A percentile compares a stretch with the other conserved stretches of the same genome.
Evolutionary conservation across 2,329 filamentous ascomycete species (phyloP).

Genomic region (Colletotrichum eleusines): DNA sequence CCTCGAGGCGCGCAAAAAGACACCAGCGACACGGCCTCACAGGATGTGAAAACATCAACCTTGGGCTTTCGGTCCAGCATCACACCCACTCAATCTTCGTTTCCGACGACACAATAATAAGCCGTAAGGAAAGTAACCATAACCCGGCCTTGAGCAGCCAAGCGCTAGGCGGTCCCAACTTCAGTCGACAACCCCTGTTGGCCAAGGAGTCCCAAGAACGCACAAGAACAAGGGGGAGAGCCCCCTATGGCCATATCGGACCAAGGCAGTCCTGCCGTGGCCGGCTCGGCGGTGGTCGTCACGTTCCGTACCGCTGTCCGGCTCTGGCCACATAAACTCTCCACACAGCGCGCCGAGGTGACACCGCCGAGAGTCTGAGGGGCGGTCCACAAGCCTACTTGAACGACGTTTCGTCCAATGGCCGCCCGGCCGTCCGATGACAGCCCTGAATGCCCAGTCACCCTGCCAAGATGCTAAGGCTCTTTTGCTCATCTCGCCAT

Average conservation of each 20-base stretch:
- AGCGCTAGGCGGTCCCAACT: conserved; percentile 19
- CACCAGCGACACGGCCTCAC: too few species aligned
- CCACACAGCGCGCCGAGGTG: too few species aligned
- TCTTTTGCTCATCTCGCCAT: conserved; percentile 27
- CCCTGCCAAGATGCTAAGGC: conserved; percentile 26
- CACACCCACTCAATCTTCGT: not conserved
- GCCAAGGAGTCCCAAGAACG: conserved; percentile 33
- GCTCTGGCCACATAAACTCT: not conserved
- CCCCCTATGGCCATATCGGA: conserved; percentile 9
- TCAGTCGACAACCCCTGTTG: conserved; percentile 21
- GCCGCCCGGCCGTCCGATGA: not conserved
- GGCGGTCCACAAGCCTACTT: conserved; percentile 13
- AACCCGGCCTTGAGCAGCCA: conserved; percentile 21
- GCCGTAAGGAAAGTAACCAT: not conserved
- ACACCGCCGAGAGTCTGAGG: conserved; percentile 26
- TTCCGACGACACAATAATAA: too few species aligned
- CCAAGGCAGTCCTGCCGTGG: conserved; percentile 29
- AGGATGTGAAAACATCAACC: not conserved
- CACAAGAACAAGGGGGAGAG: not conserved
- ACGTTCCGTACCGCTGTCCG: conserved; percentile 8
- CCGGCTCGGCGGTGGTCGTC: conserved; percentile 24
- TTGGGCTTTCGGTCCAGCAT: not conserved
- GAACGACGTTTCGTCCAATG: conserved; percentile 12
- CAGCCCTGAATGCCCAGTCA: conserved; percentile 20
- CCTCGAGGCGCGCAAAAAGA: not conserved